Evolutionary conservation across 257 asterid species (phyloP), one percentile per base, ranked within the genome.

Genomic region (Scutellaria baicalensis): DNA sequence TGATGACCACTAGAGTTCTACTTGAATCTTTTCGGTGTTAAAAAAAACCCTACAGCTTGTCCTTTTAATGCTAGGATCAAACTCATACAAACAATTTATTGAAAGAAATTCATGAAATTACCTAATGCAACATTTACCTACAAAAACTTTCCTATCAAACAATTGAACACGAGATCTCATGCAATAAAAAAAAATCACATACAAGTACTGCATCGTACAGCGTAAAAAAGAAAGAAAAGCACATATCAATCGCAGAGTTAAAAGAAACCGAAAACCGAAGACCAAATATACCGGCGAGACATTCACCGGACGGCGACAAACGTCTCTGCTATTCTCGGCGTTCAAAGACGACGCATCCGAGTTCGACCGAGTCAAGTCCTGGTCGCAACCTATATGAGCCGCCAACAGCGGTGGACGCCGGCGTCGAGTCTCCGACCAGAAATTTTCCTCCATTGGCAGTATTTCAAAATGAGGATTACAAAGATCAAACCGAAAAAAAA

Each of bases 301-400:
- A 70, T 72, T 73, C 45, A 10, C 79, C 61, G 66, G 63, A 3
- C 51, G 43, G 6, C 65, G 68, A 55, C 64, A 61, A 64, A 13
- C 7, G 72, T 69, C 79, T 16, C 69, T 60, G 69, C 64, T 78
- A 75, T 75, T 70, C 63, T 69, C 87, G 43, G 66, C 76, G 21
- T 83, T 70, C 70, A 75, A 65, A 71, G 90, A 76, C 23, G 86
- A 85, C 52, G 71, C 80, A 49, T 72, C 81, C 10, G 80, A 79
- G 77, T 64, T 63, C 75, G 69, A 79, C 55, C 78, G 80, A 76
- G 79, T 66, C 92, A 82, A 79, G 78, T 73, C 86, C 54, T 27
- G 20, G 50, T 31, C 4, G 71, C 77, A 36, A 42, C 62, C 64
- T 13, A 48, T 57, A 6, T 51, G 47, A 76, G 27, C 20, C 73